Percentiles rank a stretch among this genome's conserved stretches.
phyloP scores from a whole-genome alignment of 768 basidiomycete genomes.

The Dacryopinax primogenitus region DNA sequence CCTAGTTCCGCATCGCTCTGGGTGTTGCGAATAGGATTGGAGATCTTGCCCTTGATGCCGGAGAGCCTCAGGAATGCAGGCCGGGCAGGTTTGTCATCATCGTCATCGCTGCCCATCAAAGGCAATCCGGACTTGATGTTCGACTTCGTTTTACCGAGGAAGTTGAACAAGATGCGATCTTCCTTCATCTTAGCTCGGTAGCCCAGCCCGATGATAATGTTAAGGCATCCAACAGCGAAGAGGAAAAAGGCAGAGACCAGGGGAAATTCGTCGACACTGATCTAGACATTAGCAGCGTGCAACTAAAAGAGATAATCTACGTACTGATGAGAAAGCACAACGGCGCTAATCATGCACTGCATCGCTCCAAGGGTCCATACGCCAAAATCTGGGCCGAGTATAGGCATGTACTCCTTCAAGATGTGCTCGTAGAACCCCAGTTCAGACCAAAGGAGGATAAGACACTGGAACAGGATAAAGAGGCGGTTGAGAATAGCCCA shows the following conservation, averaged over 20 bases:
- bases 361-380: slow-evolving; percentile 77
- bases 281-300: slow-evolving; percentile 44
- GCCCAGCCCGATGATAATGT: slow-evolving; percentile 56
- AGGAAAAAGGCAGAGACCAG: slow-evolving; percentile 87
- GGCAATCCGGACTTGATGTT: not conserved
- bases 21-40: not conserved
- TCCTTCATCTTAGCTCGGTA: slow-evolving; percentile 50
- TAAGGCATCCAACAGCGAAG: slow-evolving; percentile 81
- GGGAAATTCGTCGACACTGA: slow-evolving; percentile 70
- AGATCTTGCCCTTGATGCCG: slow-evolving; percentile 1
- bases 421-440: slow-evolving; percentile 64
- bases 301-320: slow-evolving; percentile 15
- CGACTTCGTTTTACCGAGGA: slow-evolving; percentile 3
- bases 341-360: slow-evolving; percentile 56
- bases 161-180: slow-evolving; percentile 40
- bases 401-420: slow-evolving; percentile 76
- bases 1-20: not conserved
- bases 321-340: slow-evolving; percentile 11
- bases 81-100: not conserved
- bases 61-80: slow-evolving; percentile 7
- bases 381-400: slow-evolving; percentile 72
- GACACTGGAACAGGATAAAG: slow-evolving; percentile 72
- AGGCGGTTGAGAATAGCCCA: slow-evolving; percentile 83
- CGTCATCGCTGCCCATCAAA: not conserved
- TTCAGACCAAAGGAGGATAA: slow-evolving; percentile 73